Evolutionary conservation across 495 filamentous ascomycete genomes (phyloP), one percentile per base, ranked within the genome.

Genomic region (Hyaloscypha finlandica): DNA sequence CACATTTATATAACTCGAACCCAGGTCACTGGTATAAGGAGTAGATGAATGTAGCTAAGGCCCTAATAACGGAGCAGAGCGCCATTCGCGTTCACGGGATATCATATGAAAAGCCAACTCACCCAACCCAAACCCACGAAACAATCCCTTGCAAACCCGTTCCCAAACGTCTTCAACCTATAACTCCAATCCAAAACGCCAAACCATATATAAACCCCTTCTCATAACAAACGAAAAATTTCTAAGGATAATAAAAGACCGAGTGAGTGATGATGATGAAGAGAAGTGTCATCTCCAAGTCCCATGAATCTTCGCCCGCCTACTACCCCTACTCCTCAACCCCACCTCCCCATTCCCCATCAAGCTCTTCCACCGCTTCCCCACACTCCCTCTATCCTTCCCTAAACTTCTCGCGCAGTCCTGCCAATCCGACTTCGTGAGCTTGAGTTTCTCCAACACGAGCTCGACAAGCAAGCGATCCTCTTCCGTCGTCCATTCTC

Each of bases 341-440:
- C 83, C 84, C 33, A 89, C 80, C 19, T 89, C 88, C 20, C 89
- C 85, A 25, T 81, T 82, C 9, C 87, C 74, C 72, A 91, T 81
- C 63, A 86, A 78, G 59, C 85, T 83, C 76, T 87, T 87, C 90
- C 89, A 93, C 73, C 91, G 77, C 60, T 81, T 80, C 29, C 88
- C 88, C n/a, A 92, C 78, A 66, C 86, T 89, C 22, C 81, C 79
- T n/a, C 86, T 77, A 71, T 90, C 87, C 73, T 86, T 89, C 25
- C 86, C 85, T 64, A 93, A 80, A 68, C 80, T 85, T 54, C 84
- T 80, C 63, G 90, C 90, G 77, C 90, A 93, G 65, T 93, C 90
- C 56, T 92, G 88, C 91, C 90, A 93, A 64, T 93, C 89, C 61
- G 81, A 84, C 75, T 87, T 88, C 52, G 85, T 86, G 30, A 93